Evolutionary conservation across 306 rosid species (phyloP), one percentile per base, ranked within the genome.

Genomic region (Vigna reflexopilosa): DNA sequence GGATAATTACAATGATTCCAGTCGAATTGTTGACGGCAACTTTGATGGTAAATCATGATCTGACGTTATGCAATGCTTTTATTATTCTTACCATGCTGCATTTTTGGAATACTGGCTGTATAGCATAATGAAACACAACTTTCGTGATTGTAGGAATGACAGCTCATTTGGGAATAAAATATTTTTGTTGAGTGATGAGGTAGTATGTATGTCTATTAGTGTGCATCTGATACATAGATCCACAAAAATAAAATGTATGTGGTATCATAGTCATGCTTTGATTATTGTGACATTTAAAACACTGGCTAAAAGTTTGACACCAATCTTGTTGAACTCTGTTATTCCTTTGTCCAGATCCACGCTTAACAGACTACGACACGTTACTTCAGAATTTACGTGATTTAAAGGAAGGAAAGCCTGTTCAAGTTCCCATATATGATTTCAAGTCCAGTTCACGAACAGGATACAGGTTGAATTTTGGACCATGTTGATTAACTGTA

Each of bases 1-100:
- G 98, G 99, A 96, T 77, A 91, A 93, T 79, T 96, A 96, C 83
- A 96, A 96, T 51, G 99, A 96, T 77, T 70, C 98, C 38, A 96
- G 99, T 84, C 96, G 99, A 77, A 89, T 96, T 80, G 98, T 96
- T 73, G 99, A 96, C 82, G 98, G 99, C 45, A 96, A 96, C 83
- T 93, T 87, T 70, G 99, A 96, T 73, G 99, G 99, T 96, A 93
- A 88, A 20, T 70, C 10, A 38, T 75, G 73, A 72, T 77, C 52
- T 74, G 42, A 74, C 70, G 50, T 70, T 56, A 57, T 59, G 24
- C 68, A 66, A 77, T 73, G 72, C 67, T 65, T 47, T 64, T 84
- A 36, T 76, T n/a, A 59, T 80, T 72, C 61, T 72, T 36, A 66
- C 55, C 54, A 9, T 73, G 55, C 72, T 78, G 59, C 77, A 73